A percentile compares a stretch with the other conserved stretches of the same genome.
Evolutionary conservation across 164 flowering plant genomes (phyloP).

Genomic region (Hamamelis virginiana): DNA sequence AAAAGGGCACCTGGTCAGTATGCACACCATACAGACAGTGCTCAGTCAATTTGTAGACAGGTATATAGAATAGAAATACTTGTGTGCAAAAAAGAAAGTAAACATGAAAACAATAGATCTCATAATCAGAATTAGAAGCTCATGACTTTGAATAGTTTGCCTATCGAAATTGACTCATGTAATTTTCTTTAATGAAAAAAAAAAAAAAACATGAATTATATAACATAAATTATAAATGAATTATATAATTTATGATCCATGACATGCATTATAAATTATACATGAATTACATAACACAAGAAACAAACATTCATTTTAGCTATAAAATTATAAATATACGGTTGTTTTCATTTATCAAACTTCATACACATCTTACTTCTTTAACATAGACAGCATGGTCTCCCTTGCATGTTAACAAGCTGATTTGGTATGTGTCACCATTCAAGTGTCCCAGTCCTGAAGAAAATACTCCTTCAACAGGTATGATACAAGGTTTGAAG

Average conservation of each 20-base stretch:
- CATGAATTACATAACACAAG: not conserved
- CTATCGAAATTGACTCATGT: too few relatives aligned
- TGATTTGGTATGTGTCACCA: constrained; percentile 35
- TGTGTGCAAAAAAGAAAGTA: not conserved
- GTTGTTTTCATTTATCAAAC: not conserved
- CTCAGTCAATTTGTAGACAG: constrained; percentile 3
- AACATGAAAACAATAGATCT: not conserved
- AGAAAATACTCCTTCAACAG: constrained; percentile 52
- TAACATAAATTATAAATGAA: too few relatives aligned
- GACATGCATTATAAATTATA: not conserved
- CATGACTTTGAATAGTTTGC: not conserved
- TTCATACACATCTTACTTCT: constrained; percentile 43
- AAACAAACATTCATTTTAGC: too few relatives aligned
- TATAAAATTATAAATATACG: not conserved
- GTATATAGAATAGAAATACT: not conserved
- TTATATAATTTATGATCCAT: too few relatives aligned
- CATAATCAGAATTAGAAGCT: not conserved
- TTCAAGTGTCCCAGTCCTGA: constrained; percentile 26
- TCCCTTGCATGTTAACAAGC: constrained; percentile 66
- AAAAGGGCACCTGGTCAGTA: constrained; percentile 56
- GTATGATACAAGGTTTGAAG: constrained; percentile 73
- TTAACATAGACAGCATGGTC: constrained; percentile 63
- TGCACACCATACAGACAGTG: constrained; percentile 1
- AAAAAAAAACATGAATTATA: too few relatives aligned
- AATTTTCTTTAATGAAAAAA: too few relatives aligned